Evolutionary conservation across 2,329 filamentous ascomycete genomes (phyloP), one percentile per base, ranked within the genome.

Genomic region (Beauveria medogensis): DNA sequence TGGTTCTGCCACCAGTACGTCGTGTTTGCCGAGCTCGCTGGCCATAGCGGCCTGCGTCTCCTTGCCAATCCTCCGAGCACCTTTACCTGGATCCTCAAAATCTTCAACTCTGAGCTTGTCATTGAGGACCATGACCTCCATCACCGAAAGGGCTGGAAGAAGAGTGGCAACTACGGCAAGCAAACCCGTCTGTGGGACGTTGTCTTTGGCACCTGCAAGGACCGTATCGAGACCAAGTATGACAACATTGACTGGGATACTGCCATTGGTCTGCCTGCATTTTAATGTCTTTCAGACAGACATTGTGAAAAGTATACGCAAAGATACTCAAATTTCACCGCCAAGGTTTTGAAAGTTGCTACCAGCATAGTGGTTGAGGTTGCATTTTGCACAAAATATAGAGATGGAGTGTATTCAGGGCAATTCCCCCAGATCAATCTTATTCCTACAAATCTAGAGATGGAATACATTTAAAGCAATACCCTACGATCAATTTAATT

Each of bases 101-200:
- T 67, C 5, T 65, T 75, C 14, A 65, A 71, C 16, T 54, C 54
- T 37, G 74, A 77, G 37, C 65, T 78, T 4, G 65, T 73, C 3
- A 71, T 76, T 28, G 75, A 78, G 62, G 75, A 78, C 37, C 72
- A 74, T 34, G 72, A 74, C 60, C 63, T 74, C 2, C 72, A 74
- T 57, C 72, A 74, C 48, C 68, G 72, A 1, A 68, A 69, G 24
- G 69, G 74, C 5, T 62, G 75, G 37, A 70, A 69, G 54, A 64
- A 68, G 2, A 69, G 62, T 28, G 59, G 54, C 24, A 63, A 63
- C 37, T 63, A 61, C 28, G 59, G 62, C 22, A 61, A 61, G 48
- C 62, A 63, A 37, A 61, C 59, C 7, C 47, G 62, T 16, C 43
- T 63, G 8, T 63, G 62, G 62, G 59, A 63, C 40, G 46, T 54